These are phyloP conservation scores for Candida sp. DNA, from an alignment of 1,139 yeast genomes.

Conservation along the genomic window DNA sequence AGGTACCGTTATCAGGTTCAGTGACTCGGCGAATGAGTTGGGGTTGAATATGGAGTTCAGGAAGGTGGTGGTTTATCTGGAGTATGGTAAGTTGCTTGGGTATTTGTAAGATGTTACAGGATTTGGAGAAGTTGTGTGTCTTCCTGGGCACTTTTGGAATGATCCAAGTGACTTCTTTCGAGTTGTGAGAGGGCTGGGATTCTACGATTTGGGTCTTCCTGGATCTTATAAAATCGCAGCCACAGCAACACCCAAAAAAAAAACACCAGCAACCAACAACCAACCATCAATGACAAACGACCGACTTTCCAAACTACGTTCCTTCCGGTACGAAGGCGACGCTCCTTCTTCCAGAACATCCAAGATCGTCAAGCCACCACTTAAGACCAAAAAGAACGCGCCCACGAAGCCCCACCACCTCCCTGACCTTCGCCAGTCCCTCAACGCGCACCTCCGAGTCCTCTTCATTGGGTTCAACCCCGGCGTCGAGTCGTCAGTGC, in stretches of 20 bases:
- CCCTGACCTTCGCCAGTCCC: slow-evolving; percentile 40
- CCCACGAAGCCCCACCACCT: neutral
- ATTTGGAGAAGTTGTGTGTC: too few species aligned
- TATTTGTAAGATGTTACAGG: too few species aligned
- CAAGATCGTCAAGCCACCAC: neutral
- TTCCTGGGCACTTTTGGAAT: too few species aligned
- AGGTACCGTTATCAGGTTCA: too few species aligned
- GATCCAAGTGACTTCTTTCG: too few species aligned
- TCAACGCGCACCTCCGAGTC: slow-evolving; percentile 34
- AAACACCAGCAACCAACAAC: neutral
- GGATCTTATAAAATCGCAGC: neutral
- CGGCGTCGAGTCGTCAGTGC: slow-evolving; percentile 63
- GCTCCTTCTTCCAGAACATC: too few species aligned
- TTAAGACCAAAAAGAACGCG: neutral
- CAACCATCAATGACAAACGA: neutral
- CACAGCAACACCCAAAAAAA: neutral
- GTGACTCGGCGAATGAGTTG: too few species aligned
- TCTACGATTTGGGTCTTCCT: too few species aligned
- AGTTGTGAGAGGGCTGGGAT: too few species aligned
- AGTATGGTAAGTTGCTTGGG: too few species aligned
- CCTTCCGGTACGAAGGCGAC: neutral
- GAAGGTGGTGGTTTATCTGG: too few species aligned
- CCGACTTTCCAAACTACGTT: neutral
- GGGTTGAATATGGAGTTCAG: too few species aligned
- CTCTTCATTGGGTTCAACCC: slow-evolving; percentile 81